These are phyloP conservation scores for Trichophyton rubrum DNA, from an alignment of 2,329 filamentous ascomycete species.

Conservation along the genomic window DNA sequence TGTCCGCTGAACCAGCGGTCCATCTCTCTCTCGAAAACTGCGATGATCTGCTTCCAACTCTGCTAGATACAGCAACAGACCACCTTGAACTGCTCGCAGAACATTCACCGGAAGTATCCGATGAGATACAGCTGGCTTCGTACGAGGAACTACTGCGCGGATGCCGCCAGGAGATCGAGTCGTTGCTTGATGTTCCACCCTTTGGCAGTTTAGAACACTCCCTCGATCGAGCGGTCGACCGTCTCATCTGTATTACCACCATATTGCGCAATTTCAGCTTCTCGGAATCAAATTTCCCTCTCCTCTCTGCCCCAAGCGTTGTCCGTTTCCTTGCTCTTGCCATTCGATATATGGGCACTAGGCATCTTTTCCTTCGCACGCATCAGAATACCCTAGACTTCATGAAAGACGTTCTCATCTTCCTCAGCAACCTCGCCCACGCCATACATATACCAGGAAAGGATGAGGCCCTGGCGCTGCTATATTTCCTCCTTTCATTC, in stretches of 20 bases:
- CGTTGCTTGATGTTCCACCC: constrained; percentile 56
- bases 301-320: constrained; percentile 63
- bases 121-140: constrained; percentile 66
- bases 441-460: constrained; percentile 68
- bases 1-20: constrained; percentile 53
- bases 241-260: constrained; percentile 78
- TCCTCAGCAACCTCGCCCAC: constrained; percentile 78
- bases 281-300: constrained; percentile 59
- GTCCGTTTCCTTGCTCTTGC: constrained; percentile 73
- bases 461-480: constrained; percentile 73
- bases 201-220: constrained; percentile 70
- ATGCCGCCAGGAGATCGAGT: constrained; percentile 61
- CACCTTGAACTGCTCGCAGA: constrained; percentile 77
- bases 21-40: constrained; percentile 60
- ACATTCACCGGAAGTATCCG: constrained; percentile 71
- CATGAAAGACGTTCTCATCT: constrained; percentile 86
- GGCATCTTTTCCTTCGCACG: constrained; percentile 71
- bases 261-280: constrained; percentile 91
- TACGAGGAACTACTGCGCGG: constrained; percentile 80
- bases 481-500: constrained; percentile 85
- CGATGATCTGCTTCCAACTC: constrained; percentile 75
- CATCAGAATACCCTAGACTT: constrained; percentile 83
- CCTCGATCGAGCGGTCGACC: constrained; percentile 73
- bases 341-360: constrained; percentile 77
- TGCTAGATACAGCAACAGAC: constrained; percentile 83